Evolutionary conservation across 208 protist genomes (phyloP).

Genomic region (Paratrypanosoma confusum): DNA sequence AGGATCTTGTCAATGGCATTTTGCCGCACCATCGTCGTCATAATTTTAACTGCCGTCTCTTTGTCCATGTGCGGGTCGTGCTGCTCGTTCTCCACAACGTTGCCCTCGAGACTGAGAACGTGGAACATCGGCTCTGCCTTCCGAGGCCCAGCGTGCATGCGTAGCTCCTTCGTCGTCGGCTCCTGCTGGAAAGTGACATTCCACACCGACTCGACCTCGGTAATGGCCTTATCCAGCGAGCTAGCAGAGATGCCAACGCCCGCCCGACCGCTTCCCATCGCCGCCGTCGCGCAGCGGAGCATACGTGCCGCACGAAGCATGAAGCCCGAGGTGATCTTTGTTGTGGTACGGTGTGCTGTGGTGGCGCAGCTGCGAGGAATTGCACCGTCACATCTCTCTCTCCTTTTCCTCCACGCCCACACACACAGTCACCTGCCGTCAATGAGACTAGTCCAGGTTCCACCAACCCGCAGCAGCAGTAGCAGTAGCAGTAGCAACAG

Average conservation of each 20-base stretch:
- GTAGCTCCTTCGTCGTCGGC: constrained; percentile 32
- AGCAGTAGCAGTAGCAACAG: no score
- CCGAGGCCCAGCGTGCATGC: constrained; percentile 25
- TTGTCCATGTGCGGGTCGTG: constrained; percentile 5
- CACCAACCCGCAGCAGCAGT: no score
- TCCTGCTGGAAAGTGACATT: constrained; percentile 45
- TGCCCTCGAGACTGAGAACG: constrained; percentile 46
- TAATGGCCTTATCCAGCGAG: constrained; percentile 24
- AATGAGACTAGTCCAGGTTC: no score
- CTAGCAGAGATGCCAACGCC: no score
- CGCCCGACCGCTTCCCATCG: no score
- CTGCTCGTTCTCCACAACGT: constrained; percentile 9
- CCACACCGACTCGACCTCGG: constrained; percentile 41
- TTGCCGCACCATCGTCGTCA: constrained; percentile 85
- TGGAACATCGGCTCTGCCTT: constrained; percentile 45
- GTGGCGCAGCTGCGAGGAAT: no score
- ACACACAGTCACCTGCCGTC: no score
- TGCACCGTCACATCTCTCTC: no score
- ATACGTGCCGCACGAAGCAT: constrained; percentile 2
- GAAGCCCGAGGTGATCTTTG: no score
- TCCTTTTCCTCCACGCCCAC: no score
- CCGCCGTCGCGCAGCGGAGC: no score
- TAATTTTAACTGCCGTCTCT: constrained; percentile 48
- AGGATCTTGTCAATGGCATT: constrained; percentile 90
- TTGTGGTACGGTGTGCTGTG: no score